phyloP scores from a whole-genome alignment of 2,329 filamentous ascomycete genomes.

The Ustulina deusta region DNA sequence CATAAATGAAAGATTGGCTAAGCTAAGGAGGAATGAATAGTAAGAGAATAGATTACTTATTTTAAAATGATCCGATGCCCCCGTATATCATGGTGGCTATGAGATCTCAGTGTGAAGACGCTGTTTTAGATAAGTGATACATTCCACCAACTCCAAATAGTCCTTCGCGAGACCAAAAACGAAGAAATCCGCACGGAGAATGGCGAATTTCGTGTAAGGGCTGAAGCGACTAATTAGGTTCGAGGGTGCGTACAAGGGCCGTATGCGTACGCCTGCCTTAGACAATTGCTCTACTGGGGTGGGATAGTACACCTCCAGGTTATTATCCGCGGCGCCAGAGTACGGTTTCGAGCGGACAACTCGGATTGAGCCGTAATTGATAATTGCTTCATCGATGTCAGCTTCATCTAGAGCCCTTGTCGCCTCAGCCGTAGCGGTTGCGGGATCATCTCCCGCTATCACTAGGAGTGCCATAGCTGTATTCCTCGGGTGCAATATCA shows the following conservation, averaged over 20 bases:
- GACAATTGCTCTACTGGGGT: slow-evolving; percentile 30
- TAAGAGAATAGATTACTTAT: not conserved
- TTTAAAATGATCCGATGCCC: not conserved
- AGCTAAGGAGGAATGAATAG: not conserved
- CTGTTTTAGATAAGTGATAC: slow-evolving; percentile 25
- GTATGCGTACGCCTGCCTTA: slow-evolving; percentile 20
- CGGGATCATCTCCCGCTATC: slow-evolving; percentile 19
- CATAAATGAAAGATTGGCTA: not conserved
- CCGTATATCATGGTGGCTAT: not conserved
- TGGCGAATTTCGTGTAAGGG: slow-evolving; percentile 38
- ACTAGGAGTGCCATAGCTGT: slow-evolving; percentile 42
- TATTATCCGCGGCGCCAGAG: not conserved
- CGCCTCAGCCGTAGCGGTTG: slow-evolving; percentile 28
- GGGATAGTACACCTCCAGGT: slow-evolving; percentile 38
- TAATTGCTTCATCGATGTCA: slow-evolving; percentile 23
- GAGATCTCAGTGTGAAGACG: slow-evolving; percentile 2
- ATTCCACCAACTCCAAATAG: slow-evolving; percentile 28
- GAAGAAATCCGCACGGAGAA: slow-evolving; percentile 45
- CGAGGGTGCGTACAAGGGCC: slow-evolving; percentile 33
- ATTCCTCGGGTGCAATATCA: slow-evolving; percentile 32
- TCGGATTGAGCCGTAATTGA: slow-evolving; percentile 39
- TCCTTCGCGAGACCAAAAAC: slow-evolving; percentile 42
- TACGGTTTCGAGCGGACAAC: slow-evolving; percentile 27
- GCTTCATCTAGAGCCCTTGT: slow-evolving; percentile 29
- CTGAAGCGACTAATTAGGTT: slow-evolving; percentile 39